Evolutionary conservation across 306 rosid species (phyloP), one percentile per base, ranked within the genome.

Genomic region (Fragaria nilgerrensis): DNA sequence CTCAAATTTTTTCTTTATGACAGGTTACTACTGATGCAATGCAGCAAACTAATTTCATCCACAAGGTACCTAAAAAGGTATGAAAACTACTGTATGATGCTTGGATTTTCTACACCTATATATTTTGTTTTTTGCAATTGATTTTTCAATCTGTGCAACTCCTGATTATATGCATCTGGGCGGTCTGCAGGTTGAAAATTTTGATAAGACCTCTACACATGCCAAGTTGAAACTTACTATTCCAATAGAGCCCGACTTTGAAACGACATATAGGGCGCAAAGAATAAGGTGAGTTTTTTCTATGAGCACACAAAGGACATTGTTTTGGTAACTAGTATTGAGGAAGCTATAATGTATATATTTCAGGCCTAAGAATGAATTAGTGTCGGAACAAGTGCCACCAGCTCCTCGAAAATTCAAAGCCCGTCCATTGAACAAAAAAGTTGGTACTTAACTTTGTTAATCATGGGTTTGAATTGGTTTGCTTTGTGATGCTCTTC

Each of bases 401-500:
- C 41, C 86, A 74, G 65, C 85, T 70, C 79, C 81, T 68, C 87
- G 81, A 67, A 87, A 87, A 81, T 91, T 96, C 82, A 92, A 87
- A 91, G 98, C 99, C 55, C 97, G 94, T 17, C 99, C 96, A 1
- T 77, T 96, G 74, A 96, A 96, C 84, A 86, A 87, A 92, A 96
- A 96, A 88, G 99, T 96, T 59, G 55, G 93, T 90, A 82, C 80
- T 80, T 81, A 19, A 68, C 64, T 75, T 13, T 32, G 66, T 48
- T 47, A 55, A 52, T 47, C 25, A 19, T 13, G 73, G 16, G 75
- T 41, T 76, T 81, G 48, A 25, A 43, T 78, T 74, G 43, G 41
- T 76, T 32, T 41, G 47, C 47, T 75, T 43, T 79, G 74, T 71
- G 45, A 36, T 44, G 73, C 80, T 70, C 11, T 76, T 75, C 41